These are phyloP conservation scores for Lepidopterella palustris DNA, from an alignment of 495 filamentous ascomycete species.

Conservation along the genomic window DNA sequence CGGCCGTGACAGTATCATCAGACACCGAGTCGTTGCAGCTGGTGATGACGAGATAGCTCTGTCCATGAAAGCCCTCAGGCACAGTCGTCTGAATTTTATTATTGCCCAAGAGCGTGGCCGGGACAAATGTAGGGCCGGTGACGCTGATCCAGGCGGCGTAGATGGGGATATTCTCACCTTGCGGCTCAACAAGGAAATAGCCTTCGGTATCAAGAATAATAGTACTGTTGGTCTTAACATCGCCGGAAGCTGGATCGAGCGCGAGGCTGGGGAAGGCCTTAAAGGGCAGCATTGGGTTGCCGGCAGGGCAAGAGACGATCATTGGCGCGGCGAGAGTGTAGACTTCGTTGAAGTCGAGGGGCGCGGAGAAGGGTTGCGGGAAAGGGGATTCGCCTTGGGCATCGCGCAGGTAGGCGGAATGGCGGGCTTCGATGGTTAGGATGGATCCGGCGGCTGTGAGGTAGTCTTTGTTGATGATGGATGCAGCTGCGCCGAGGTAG, in stretches of 20 bases:
- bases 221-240: constrained; percentile 9
- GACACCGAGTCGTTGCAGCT: constrained; percentile 35
- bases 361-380: constrained; percentile 51
- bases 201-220: constrained; percentile 22
- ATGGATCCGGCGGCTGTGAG: constrained; percentile 58
- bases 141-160: constrained; percentile 42
- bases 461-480: constrained; percentile 46
- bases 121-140: constrained; percentile 34
- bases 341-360: constrained; percentile 52
- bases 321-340: constrained; percentile 55
- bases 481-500: constrained; percentile 56
- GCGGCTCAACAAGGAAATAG: constrained; percentile 7
- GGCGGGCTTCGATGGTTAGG: constrained; percentile 55
- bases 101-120: constrained; percentile 12
- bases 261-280: constrained; percentile 43
- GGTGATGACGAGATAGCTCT: constrained; percentile 45
- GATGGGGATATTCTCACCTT: constrained; percentile 3
- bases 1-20: constrained; percentile 44
- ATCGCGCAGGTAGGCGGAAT: constrained; percentile 52
- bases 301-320: constrained; percentile 50
- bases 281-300: constrained; percentile 50
- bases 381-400: constrained; percentile 45
- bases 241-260: constrained; percentile 13
- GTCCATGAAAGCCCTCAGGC: constrained; percentile 40
- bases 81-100: constrained; percentile 30